A percentile compares a stretch with the other conserved stretches of the same genome.
These are phyloP conservation scores for Scheffersomyces segobiensis DNA, from an alignment of 1,139 yeast species.

Conservation along the genomic window DNA sequence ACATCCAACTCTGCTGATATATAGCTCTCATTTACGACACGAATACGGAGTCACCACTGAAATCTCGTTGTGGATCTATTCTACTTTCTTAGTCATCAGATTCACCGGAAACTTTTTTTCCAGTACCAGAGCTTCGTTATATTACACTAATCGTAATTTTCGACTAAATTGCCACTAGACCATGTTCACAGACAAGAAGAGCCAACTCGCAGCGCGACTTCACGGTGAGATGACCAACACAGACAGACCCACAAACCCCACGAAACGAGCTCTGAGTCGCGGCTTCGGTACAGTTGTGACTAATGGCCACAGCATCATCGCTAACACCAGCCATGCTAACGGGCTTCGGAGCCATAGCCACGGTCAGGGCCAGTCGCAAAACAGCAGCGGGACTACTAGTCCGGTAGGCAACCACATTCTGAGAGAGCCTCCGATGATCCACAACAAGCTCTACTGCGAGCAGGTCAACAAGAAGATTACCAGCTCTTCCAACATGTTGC, in stretches of 20 bases:
- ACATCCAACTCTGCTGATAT: background rate
- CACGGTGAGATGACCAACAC: background rate
- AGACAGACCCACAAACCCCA: background rate
- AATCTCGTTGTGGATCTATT: background rate
- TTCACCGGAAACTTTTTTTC: background rate
- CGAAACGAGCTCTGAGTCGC: background rate
- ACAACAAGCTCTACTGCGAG: slow-evolving; percentile 37
- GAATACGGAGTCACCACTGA: background rate
- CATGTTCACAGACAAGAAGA: background rate
- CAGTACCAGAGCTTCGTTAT: background rate
- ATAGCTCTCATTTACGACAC: background rate
- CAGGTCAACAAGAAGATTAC: slow-evolving; percentile 7
- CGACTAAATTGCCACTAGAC: background rate
- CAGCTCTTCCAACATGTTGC: slow-evolving; percentile 29
- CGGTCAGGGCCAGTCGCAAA: background rate
- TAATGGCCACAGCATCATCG: slow-evolving; percentile 1
- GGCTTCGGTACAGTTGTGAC: background rate
- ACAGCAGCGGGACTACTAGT: slow-evolving; percentile 5
- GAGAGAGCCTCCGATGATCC: slow-evolving; percentile 35
- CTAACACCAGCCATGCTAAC: slow-evolving; percentile 1
- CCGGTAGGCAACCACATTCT: slow-evolving; percentile 2
- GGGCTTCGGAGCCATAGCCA: background rate
- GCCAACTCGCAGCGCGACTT: slow-evolving; percentile 4
- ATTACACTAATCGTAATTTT: background rate
- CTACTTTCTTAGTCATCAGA: background rate